Base-by-base conservation (phyloP, 2,329 filamentous ascomycete species). In the Fusarium domesticum region DNA sequence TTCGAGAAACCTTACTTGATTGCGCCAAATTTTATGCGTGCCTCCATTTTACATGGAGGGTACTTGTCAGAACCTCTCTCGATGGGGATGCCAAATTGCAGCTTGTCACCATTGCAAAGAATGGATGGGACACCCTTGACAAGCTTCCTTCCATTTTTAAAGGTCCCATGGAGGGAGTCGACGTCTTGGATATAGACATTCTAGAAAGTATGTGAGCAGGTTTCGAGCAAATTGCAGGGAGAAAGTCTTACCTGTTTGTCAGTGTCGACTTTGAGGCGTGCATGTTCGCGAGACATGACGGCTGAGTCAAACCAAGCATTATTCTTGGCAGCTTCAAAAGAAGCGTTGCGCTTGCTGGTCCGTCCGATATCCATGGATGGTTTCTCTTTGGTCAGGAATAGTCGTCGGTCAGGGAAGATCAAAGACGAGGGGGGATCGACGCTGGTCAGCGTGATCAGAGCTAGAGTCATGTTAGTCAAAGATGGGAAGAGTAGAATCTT, bases 241-340 rank as follows among this genome's bases (percentile, higher is more conserved):
- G 36, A 18, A 15, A 34, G 42, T 36, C 66, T 45, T 64, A 79
- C 79, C 62, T 74, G 69, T 6, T 62, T 56, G 2, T 71, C 61
- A 8, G 70, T 55, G 37, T 76, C 66, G 5, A 75, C 69, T 14
- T 59, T 53, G 5, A 84, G 58, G 34, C 76, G 65, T 14, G 85
- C 86, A 65, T 89, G 85, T 10, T 78, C 63, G 35, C 85, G 74
- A 18, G 84, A 88, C 72, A 89, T 84, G 28, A 89, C 84, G 0
- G 84, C 80, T 44, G 80, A 85, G 52, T 87, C 78, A 46, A 88
- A 85, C 74, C 75, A 87, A 14, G 74, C 80, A 63, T 89, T 89
- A 53, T 76, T 64, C 5, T 55, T 50, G 30, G 48, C 66, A 60
- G 54, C 71, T 61, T 53, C 53, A 7, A 67, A 57, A 3, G 36